phyloP scores from a whole-genome alignment of 208 protist species.

The Trypanosoma avium region DNA sequence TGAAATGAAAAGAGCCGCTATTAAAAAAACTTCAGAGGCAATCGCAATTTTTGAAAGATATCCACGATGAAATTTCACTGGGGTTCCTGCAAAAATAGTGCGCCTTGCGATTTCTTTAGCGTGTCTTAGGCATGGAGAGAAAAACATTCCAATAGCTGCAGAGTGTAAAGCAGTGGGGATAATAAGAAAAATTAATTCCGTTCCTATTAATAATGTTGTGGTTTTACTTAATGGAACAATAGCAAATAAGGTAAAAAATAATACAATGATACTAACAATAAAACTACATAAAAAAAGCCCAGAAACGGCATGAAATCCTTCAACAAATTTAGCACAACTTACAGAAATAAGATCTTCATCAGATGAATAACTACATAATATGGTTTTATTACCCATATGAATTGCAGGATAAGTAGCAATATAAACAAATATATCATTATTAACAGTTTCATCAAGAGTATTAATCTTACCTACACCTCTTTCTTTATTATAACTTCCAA shows the following conservation, averaged over 20 bases:
- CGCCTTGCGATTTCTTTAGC: constrained; percentile 17
- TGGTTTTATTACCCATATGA: constrained; percentile 18
- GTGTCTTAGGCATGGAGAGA: constrained; percentile 35
- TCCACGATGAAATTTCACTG: constrained; percentile 33
- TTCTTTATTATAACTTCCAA: constrained; percentile 34
- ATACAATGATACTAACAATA: constrained; percentile 36
- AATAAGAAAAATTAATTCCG: constrained; percentile 18
- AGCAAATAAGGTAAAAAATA: constrained; percentile 38
- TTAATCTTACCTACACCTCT: constrained; percentile 38
- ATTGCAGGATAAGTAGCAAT: constrained; percentile 39
- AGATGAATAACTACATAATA: constrained; percentile 33
- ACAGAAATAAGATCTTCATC: constrained; percentile 28
- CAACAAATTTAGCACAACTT: constrained; percentile 56
- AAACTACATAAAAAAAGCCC: constrained; percentile 51
- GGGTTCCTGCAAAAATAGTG: neutral
- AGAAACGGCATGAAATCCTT: constrained; percentile 50
- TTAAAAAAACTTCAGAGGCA: constrained; percentile 40
- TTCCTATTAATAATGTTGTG: constrained; percentile 32
- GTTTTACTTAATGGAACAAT: constrained; percentile 34
- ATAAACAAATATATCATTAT: constrained; percentile 22
- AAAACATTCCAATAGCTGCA: constrained; percentile 45
- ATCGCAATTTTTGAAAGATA: constrained; percentile 39
- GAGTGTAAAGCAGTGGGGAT: constrained; percentile 50
- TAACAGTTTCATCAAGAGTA: neutral
- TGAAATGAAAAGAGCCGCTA: constrained; percentile 29